Evolutionary conservation across 2,329 filamentous ascomycete genomes (phyloP), one percentile per base, ranked within the genome.

Genomic region (Mollisiaceae sp.): DNA sequence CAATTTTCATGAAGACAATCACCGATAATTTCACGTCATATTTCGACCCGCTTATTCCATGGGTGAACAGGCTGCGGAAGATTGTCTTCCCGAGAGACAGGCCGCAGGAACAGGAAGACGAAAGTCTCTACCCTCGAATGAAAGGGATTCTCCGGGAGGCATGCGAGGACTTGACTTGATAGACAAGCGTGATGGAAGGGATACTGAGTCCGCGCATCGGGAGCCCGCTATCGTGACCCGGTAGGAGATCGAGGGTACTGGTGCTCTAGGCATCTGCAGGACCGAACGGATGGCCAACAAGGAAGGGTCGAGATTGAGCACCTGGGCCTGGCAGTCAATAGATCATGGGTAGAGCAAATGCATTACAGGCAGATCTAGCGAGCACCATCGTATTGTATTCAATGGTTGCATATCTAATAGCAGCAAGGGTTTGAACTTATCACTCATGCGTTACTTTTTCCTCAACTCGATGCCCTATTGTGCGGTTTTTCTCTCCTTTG

Each of bases 1-100:
- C 27, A 41, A 63, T 63, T 59, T 69, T 68, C 20, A 59, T 57
- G 24, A 63, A 64, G 58, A 66, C 41, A 54, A 60, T 60, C 9
- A 64, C 60, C 41, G 61, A 66, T 50, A 60, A 60, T 56, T 69
- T 67, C 54, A 67, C 67, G 12, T 58, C 59, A 8, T 67, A 67
- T 65, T 65, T 47, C 45, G 32, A 63, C n/a, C 47, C 56, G 39
- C 41, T 67, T 43, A 65, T 65, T 59, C 63, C 58, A 43, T 67
- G 52, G 50, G 38, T 67, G 41, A 65, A 67, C 41, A 65, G 56
- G 56, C 38, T 67, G 18, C 60, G 63, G 57, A 67, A 63, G 47
- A 50, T 62, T 54, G 58, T 67, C 32, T 64, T 67, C 45, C 62
- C 62, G 20, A 62, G 59, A 56, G 62, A 57, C 47, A 64, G 62